Conservation (phyloP, 768 basidiomycete species). For the Podaxis pistillaris region DNA sequence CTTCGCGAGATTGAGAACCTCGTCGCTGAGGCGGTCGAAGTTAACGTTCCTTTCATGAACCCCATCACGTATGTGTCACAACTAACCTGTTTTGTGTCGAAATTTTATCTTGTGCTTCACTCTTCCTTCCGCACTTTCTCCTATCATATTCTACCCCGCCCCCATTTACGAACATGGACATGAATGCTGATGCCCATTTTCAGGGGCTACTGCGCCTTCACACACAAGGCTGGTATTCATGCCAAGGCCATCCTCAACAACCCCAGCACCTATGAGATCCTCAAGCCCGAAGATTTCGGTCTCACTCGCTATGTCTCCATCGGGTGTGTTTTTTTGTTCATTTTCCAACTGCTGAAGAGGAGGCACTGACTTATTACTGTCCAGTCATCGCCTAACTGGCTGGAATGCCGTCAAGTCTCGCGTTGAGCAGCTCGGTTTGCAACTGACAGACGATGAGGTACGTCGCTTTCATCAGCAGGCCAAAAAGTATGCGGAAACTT, state of each 20-base stretch:
- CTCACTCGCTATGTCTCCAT: slow-evolving; percentile 97
- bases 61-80: slow-evolving; percentile 69
- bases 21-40: slow-evolving; percentile 98
- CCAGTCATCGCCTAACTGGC: slow-evolving; percentile 89
- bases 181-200: slow-evolving; percentile 8
- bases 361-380: slow-evolving; percentile 2
- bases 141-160: background rate
- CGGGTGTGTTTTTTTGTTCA: slow-evolving; percentile 49
- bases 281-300: slow-evolving; percentile 99
- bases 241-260: slow-evolving; percentile 98
- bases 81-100: slow-evolving; percentile 4
- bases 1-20: slow-evolving; percentile 98
- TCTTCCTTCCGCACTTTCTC: background rate
- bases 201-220: slow-evolving; percentile 99
- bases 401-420: slow-evolving; percentile 99
- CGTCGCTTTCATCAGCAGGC: slow-evolving; percentile 15
- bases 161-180: background rate
- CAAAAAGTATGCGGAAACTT: slow-evolving; percentile 6
- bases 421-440: slow-evolving; percentile 93
- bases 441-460: slow-evolving; percentile 87
- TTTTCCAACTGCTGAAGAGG: background rate
- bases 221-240: slow-evolving; percentile 99
- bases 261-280: slow-evolving; percentile 98
- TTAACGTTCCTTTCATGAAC: slow-evolving; percentile 97
- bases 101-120: background rate